Evolutionary conservation across 2,329 filamentous ascomycete species (phyloP).

Genomic region (Talaromyces piceae): DNA sequence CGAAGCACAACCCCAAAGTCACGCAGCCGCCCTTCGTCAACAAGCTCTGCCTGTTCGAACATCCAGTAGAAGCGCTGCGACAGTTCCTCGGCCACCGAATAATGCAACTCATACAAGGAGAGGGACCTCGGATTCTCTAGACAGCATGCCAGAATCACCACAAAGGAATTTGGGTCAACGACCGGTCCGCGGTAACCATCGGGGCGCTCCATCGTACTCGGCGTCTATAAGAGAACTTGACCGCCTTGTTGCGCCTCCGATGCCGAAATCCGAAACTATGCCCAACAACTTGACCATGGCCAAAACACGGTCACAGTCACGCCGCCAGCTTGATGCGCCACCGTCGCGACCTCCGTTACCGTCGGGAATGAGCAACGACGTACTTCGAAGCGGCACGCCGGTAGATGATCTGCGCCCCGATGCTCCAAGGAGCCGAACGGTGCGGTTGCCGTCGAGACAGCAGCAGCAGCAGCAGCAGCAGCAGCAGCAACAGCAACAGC

Average conservation of each 20-base stretch:
- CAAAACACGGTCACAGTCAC: conserved; percentile 37
- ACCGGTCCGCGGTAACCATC: conserved; percentile 27
- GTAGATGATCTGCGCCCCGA: conserved; percentile 1
- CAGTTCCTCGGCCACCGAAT: conserved; percentile 16
- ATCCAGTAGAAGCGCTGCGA: conserved; percentile 22
- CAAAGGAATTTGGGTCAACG: conserved; percentile 31
- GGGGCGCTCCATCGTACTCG: conserved; percentile 30
- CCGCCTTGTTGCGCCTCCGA: conserved; percentile 17
- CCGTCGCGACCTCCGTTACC: conserved; percentile 14
- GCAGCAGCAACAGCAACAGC: too few species aligned
- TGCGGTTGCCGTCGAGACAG: conserved; percentile 8
- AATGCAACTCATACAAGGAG: conserved; percentile 1
- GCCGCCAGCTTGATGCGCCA: conserved; percentile 25
- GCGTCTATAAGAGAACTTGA: conserved; percentile 26
- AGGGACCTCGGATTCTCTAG: conserved; percentile 7
- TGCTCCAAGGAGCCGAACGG: neutral
- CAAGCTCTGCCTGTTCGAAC: conserved; percentile 32
- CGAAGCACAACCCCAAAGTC: conserved; percentile 32
- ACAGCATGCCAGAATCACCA: conserved; percentile 11
- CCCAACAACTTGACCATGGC: conserved; percentile 29
- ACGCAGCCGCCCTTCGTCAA: conserved; percentile 41
- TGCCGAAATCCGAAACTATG: conserved; percentile 26
- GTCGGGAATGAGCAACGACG: conserved; percentile 16
- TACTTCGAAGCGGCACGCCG: conserved; percentile 13
- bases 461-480: too few species aligned